Base-by-base conservation (phyloP, 257 asterid species). In the Nicotiana obtusifolia region DNA sequence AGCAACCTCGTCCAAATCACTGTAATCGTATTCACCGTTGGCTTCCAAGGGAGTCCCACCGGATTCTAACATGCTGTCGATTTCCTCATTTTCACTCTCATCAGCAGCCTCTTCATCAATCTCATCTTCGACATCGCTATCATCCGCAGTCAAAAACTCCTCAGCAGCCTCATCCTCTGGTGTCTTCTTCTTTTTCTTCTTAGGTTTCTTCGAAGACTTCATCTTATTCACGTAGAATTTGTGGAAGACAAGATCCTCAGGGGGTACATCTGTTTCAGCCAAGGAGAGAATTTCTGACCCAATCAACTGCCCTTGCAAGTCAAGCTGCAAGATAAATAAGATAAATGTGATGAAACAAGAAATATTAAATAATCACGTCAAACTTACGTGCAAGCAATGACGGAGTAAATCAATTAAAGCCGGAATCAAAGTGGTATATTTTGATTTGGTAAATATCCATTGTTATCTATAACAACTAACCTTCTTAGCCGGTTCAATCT, bases 401-500 rank as follows among this genome's bases (percentile, higher is more conserved):
- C 8, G 1, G 17, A 30, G 47, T 30, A 30, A 30, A 31, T 64
- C 10, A 56, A 20, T 44, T 47, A 14, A 73, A 7, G 14, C 79
- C 61, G 17, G 22, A 24, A 7, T 14, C 37, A 24, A 30, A 24
- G 61, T 73, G 24, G 37, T 71, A 68, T 17, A n/a, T n/a, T n/a
- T n/a, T n/a, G n/a, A n/a, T n/a, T n/a, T 41, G 33, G 44, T n/a
- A 11, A 2, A 13, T 20, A 20, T 71, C 11, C 37, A 7, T 15
- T 75, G 62, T 49, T 4, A 52, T 15, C 62, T 4, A 49, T 20
- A 7, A 10, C 47, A 28, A 79, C 89, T 64, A 56, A 94, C 98
- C 97, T 95, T 95, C 90, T 94, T 92, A 53, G 97, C 86, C 13
- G 99, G 99, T 88, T 94, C 98, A 80, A 95, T 94, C 77, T 92